phyloP scores from a whole-genome alignment of 148 eudicot genomes.

The Amaranthus hypochondriacus region DNA sequence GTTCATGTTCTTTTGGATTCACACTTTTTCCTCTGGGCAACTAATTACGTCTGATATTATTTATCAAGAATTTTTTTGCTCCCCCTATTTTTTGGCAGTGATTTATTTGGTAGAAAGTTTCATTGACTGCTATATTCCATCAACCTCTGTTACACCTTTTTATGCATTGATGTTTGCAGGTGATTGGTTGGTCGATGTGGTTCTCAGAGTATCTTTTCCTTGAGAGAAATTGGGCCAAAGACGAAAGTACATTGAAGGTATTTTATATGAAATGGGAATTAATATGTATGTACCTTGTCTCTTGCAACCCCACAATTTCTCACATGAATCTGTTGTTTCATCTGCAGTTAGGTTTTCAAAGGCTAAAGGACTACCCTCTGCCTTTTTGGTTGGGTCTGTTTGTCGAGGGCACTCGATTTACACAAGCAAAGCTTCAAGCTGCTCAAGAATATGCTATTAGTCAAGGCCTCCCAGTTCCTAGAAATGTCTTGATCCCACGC shows the following conservation, averaged over 20 bases:
- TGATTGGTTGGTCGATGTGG: constrained; percentile 99
- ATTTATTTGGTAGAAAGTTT: not conserved
- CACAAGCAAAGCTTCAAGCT: constrained; percentile 82
- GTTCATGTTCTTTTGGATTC: no score
- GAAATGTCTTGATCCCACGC: constrained; percentile 84
- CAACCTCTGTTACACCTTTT: not conserved
- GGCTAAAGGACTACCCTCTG: constrained; percentile 71
- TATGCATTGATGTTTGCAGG: constrained; percentile 37
- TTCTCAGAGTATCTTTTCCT: constrained; percentile 85
- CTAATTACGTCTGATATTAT: not conserved
- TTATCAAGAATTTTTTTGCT: not conserved
- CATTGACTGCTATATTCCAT: constrained; percentile 2
- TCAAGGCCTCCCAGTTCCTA: constrained; percentile 73
- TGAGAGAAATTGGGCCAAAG: constrained; percentile 89
- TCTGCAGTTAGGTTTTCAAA: constrained; percentile 69
- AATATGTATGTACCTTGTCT: not conserved
- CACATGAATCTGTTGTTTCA: constrained; percentile 16
- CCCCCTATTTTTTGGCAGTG: not conserved
- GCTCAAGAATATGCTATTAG: constrained; percentile 97
- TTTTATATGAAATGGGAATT: not conserved
- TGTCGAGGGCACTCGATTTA: constrained; percentile 94
- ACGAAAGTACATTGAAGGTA: constrained; percentile 72
- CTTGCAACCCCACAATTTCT: constrained; percentile 12
- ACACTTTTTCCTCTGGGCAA: not conserved
- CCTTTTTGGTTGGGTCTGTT: constrained; percentile 97